These are phyloP conservation scores for Eremochloa ophiuroides DNA, from an alignment of 176 grass and related monocot genomes.

Conservation along the genomic window DNA sequence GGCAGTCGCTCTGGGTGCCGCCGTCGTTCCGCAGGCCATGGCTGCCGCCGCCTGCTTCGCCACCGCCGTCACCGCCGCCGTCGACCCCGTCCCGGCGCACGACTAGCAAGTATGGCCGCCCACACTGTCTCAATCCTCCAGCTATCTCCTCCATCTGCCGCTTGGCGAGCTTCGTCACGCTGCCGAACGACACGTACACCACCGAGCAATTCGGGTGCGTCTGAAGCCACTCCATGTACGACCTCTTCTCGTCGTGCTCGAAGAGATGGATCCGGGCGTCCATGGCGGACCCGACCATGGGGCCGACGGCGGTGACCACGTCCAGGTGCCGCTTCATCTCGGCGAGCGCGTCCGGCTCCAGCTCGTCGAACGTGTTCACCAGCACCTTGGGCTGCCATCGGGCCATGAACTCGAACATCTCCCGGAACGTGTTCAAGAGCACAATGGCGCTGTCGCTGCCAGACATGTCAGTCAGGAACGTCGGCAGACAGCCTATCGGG, in stretches of 20 bases:
- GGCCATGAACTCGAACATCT: conserved; percentile 22
- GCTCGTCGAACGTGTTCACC: conserved; percentile 41
- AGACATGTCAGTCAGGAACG: conserved; percentile 14
- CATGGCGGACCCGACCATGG: conserved; percentile 9
- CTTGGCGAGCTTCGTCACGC: conserved; percentile 24
- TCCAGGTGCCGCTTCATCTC: conserved; percentile 13
- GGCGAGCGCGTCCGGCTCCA: conserved; percentile 31
- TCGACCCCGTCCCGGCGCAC: conserved; percentile 29
- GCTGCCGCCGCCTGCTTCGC: neutral
- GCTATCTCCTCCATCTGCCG: conserved; percentile 43
- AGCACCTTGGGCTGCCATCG: conserved; percentile 28
- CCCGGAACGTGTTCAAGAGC: neutral
- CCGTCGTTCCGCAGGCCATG: neutral
- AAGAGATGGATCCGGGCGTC: neutral
- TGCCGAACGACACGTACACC: conserved; percentile 64
- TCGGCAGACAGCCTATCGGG: conserved; percentile 28
- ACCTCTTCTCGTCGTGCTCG: neutral
- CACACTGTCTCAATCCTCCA: neutral
- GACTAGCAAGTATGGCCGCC: conserved; percentile 38
- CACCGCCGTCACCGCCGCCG: neutral
- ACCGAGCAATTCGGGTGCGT: conserved; percentile 27
- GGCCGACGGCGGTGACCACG: conserved; percentile 29
- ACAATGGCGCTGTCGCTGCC: neutral
- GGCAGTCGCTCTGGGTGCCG: neutral
- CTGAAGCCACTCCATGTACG: conserved; percentile 51